Percentiles rank a stretch among this genome's conserved stretches.
These are phyloP conservation scores for Cladorrhinum sp. DNA, from an alignment of 2,329 filamentous ascomycete species.

Conservation along the genomic window DNA sequence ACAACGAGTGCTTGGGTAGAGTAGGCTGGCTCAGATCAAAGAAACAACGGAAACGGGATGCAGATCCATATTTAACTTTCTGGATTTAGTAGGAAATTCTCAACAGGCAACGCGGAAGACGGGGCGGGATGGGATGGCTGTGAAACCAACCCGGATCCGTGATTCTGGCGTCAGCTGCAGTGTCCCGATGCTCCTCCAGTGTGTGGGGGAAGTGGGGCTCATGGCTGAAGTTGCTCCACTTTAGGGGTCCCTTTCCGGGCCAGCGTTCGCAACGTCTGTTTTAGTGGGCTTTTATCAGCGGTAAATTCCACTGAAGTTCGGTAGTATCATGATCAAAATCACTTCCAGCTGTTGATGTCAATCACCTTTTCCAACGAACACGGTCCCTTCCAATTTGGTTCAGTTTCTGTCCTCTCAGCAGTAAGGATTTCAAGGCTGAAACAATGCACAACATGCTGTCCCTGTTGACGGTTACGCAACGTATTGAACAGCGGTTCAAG, in stretches of 20 bases:
- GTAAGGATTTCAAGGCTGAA: background rate
- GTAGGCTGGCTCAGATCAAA: no score
- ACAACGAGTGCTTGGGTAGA: background rate
- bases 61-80: background rate
- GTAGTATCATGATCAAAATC: background rate
- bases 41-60: background rate
- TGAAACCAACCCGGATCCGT: slow-evolving; percentile 11
- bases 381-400: no score
- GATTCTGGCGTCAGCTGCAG: slow-evolving; percentile 10
- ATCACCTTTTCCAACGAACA: no score
- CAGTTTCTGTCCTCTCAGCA: background rate
- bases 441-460: background rate
- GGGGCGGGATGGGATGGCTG: background rate
- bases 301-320: background rate
- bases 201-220: background rate
- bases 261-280: background rate
- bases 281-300: background rate
- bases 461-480: background rate
- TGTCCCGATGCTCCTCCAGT: slow-evolving; percentile 7
- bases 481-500: background rate
- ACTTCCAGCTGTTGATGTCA: no score
- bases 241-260: background rate
- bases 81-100: background rate
- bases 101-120: background rate
- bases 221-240: background rate